Conservation (phyloP, 768 basidiomycete species). For the Kwoniella pini region DNA sequence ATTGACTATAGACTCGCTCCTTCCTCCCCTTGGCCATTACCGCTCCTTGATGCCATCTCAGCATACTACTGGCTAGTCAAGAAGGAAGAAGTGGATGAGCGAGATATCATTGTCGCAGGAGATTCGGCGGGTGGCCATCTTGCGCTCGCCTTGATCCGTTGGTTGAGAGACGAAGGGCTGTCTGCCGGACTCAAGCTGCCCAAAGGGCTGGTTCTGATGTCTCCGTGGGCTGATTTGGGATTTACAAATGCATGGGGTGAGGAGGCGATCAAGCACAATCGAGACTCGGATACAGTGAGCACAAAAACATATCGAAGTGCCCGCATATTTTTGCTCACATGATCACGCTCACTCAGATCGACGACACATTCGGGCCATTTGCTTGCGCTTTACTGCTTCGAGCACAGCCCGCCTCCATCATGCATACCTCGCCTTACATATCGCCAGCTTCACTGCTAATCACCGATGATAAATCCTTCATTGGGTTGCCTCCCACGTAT, state of each 20-base stretch:
- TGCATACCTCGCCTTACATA: constrained; percentile 41
- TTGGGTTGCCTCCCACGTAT: constrained; percentile 37
- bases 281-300: constrained; percentile 38
- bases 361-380: constrained; percentile 48
- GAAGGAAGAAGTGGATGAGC: constrained; percentile 72
- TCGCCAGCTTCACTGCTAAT: constrained; percentile 41
- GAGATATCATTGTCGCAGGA: constrained; percentile 72
- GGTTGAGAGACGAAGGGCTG: constrained; percentile 82
- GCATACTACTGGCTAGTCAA: constrained; percentile 85
- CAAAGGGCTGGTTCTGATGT: constrained; percentile 80
- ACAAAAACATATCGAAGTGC: too few relatives aligned
- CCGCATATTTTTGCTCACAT: background rate
- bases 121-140: constrained; percentile 94
- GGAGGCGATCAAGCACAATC: constrained; percentile 32
- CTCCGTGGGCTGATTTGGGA: constrained; percentile 87
- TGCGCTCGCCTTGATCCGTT: constrained; percentile 78
- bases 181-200: constrained; percentile 61
- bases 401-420: constrained; percentile 30
- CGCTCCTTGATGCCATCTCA: constrained; percentile 77
- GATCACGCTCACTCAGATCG: constrained; percentile 25
- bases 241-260: constrained; percentile 46
- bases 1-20: constrained; percentile 94
- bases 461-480: constrained; percentile 21
- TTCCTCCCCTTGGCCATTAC: constrained; percentile 88
- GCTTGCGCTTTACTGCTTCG: constrained; percentile 44